phyloP scores from a whole-genome alignment of 176 grass and related monocot genomes.

The Paspalum vaginatum region DNA sequence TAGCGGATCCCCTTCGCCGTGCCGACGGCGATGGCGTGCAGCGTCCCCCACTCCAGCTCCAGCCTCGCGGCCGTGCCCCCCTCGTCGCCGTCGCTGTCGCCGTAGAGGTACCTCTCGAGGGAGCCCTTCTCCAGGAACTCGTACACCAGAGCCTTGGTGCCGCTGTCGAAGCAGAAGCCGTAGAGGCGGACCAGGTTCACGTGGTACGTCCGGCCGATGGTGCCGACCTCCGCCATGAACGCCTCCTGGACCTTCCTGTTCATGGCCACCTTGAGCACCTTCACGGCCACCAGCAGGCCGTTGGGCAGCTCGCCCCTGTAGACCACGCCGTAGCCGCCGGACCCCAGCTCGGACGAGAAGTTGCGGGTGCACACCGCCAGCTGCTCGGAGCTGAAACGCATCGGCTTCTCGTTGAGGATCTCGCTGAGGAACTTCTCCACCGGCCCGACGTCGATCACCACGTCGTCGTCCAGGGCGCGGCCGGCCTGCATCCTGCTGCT shows the following conservation, averaged over 20 bases:
- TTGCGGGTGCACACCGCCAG: conserved; percentile 48
- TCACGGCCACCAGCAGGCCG: conserved; percentile 54
- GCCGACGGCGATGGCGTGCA: conserved; percentile 57
- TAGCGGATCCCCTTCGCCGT: conserved; percentile 74
- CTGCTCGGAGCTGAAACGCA: conserved; percentile 55
- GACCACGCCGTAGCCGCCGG: conserved; percentile 72
- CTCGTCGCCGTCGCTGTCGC: conserved; percentile 11
- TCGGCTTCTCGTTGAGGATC: conserved; percentile 62
- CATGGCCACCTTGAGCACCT: conserved; percentile 60
- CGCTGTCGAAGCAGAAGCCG: conserved; percentile 76
- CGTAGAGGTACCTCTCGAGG: conserved; percentile 64
- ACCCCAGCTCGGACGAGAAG: conserved; percentile 48
- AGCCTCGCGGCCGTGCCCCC: neutral
- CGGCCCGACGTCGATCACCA: conserved; percentile 54
- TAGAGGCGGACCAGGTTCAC: conserved; percentile 76
- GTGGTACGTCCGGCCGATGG: conserved; percentile 72
- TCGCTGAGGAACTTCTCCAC: conserved; percentile 59
- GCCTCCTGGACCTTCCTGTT: conserved; percentile 54
- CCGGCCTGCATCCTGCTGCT: neutral
- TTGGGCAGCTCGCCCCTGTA: conserved; percentile 60
- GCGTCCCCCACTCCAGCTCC: conserved; percentile 54
- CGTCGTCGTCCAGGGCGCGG: conserved; percentile 10
- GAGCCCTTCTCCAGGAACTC: conserved; percentile 82
- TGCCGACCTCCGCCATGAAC: conserved; percentile 82
- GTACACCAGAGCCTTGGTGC: conserved; percentile 68